Percentiles rank a stretch among this genome's conserved stretches.
These are phyloP conservation scores for Gnomoniopsis sp. DNA, from an alignment of 2,329 filamentous ascomycete species.

Conservation along the genomic window DNA sequence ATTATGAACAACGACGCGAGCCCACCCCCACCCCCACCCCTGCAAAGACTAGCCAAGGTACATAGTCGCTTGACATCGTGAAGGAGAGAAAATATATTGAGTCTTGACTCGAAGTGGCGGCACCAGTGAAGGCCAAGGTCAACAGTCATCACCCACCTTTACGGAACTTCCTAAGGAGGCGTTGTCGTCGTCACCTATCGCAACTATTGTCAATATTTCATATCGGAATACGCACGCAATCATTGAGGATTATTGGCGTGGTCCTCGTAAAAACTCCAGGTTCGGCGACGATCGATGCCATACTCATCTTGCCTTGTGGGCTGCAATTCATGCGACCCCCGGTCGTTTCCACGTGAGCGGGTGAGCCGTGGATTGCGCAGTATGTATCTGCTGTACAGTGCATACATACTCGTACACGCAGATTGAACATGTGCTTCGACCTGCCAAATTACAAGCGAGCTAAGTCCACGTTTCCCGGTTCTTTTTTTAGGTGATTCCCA, in stretches of 20 bases:
- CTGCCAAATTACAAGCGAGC: background rate
- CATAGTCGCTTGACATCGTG: too few relatives aligned
- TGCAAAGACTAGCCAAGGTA: too few relatives aligned
- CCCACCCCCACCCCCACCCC: too few relatives aligned
- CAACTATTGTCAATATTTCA: conserved; percentile 18
- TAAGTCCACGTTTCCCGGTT: background rate
- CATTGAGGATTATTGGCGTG: background rate
- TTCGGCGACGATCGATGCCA: conserved; percentile 3
- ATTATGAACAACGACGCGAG: too few relatives aligned
- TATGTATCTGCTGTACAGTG: background rate
- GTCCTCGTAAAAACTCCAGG: background rate
- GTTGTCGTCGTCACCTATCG: conserved; percentile 5
- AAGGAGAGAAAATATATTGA: too few relatives aligned
- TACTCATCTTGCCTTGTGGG: conserved; percentile 17
- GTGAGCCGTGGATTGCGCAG: background rate
- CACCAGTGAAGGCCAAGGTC: too few relatives aligned
- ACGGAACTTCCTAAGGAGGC: background rate
- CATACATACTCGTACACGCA: background rate
- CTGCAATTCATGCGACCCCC: conserved; percentile 19
- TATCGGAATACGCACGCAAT: conserved; percentile 3
- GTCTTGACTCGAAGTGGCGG: too few relatives aligned
- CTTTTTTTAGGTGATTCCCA: background rate
- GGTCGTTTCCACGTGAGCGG: conserved; percentile 6
- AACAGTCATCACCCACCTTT: too few relatives aligned
- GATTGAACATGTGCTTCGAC: background rate